These are phyloP conservation scores for Panicum miliaceum DNA, from an alignment of 176 grass and related monocot genomes.

Conservation along the genomic window DNA sequence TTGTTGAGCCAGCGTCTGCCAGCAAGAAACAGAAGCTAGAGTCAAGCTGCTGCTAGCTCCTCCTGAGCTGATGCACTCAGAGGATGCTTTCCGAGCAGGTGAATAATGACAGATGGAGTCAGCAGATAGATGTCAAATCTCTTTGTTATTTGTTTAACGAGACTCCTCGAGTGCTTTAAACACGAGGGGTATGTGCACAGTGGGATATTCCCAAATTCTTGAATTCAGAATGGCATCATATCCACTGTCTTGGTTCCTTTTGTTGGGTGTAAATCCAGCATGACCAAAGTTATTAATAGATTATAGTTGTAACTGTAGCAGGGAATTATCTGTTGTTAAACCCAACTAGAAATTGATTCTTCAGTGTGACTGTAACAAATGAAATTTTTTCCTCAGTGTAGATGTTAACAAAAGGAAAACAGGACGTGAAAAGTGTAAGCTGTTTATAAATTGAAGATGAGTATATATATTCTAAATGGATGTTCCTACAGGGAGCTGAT, in stretches of 20 bases:
- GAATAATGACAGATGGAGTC: slow-evolving; percentile 32
- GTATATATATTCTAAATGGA: neutral
- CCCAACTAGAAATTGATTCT: neutral
- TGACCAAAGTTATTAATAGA: slow-evolving; percentile 44
- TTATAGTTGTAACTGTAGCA: slow-evolving; percentile 40
- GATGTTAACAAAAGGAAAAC: slow-evolving; percentile 15
- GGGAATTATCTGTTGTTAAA: neutral
- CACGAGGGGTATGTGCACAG: slow-evolving; percentile 6
- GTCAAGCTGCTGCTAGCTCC: slow-evolving; percentile 37
- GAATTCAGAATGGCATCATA: slow-evolving; percentile 24
- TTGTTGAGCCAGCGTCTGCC: slow-evolving; percentile 40
- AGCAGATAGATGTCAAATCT: neutral
- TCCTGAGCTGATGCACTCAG: slow-evolving; percentile 13
- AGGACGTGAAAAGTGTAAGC: neutral
- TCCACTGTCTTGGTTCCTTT: slow-evolving; percentile 11
- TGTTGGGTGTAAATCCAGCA: slow-evolving; percentile 32
- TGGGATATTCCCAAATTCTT: slow-evolving; percentile 8
- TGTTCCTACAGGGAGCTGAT: neutral
- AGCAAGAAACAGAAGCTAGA: slow-evolving; percentile 44
- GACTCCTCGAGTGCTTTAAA: slow-evolving; percentile 12
- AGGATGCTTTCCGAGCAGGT: neutral
- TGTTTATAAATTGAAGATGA: slow-evolving; percentile 31
- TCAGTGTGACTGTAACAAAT: slow-evolving; percentile 32
- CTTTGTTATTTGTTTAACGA: slow-evolving; percentile 32
- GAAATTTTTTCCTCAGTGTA: slow-evolving; percentile 5